Conservation (phyloP, 306 rosid species). For the Begonia fuchsioides region DNA sequence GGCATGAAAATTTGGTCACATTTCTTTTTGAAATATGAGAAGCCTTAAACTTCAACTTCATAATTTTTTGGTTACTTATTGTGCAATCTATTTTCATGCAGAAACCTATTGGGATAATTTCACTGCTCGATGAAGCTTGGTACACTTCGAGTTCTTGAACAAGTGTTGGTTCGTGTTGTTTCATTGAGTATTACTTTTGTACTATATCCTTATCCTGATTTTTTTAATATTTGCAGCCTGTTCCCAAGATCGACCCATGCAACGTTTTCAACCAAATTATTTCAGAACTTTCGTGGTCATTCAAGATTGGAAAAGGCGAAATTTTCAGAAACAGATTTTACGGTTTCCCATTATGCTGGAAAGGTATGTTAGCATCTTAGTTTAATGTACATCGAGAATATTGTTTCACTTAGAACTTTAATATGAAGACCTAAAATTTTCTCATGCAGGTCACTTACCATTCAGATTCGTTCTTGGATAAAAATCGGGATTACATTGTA, state of each 20-base stretch:
- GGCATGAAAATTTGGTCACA: background rate
- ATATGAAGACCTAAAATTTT: background rate
- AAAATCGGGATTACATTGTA: constrained; percentile 95
- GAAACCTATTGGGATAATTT: constrained; percentile 90
- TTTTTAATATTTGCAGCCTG: constrained; percentile 56
- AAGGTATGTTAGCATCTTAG: constrained; percentile 37
- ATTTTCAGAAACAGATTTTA: constrained; percentile 90
- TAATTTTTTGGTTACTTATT: constrained; percentile 4
- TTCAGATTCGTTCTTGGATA: constrained; percentile 75
- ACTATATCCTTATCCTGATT: constrained; percentile 30
- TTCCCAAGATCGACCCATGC: constrained; percentile 89
- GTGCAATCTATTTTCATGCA: constrained; percentile 32
- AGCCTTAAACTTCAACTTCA: background rate
- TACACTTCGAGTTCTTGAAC: constrained; percentile 41
- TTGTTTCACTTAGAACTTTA: no score
- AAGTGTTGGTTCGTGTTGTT: constrained; percentile 30
- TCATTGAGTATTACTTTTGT: constrained; percentile 10
- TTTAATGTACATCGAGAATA: background rate
- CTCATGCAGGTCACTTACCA: constrained; percentile 72
- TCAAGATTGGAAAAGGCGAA: constrained; percentile 72
- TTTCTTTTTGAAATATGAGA: background rate
- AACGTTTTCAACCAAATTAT: constrained; percentile 85
- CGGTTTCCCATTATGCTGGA: constrained; percentile 93
- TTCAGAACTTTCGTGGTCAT: constrained; percentile 61
- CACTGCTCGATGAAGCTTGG: constrained; percentile 98